These are phyloP conservation scores for Torulaspora delbrueckii DNA, from an alignment of 805 yeast species.

Conservation along the genomic window DNA sequence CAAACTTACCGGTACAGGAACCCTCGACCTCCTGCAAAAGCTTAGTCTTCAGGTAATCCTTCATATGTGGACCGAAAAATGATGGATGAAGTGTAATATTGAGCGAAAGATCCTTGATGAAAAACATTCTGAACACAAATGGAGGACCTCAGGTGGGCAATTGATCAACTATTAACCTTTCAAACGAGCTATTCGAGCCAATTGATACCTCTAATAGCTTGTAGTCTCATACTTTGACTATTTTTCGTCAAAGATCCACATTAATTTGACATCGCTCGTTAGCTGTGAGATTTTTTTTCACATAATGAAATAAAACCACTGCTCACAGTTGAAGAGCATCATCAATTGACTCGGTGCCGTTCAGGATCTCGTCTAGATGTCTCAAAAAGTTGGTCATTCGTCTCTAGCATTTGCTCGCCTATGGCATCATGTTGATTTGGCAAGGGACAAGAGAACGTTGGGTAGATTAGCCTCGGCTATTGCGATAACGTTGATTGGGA, in stretches of 20 bases:
- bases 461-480: slow-evolving; percentile 91
- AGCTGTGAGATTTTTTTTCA: neutral
- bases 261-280: neutral
- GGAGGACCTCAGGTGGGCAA: neutral
- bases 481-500: slow-evolving; percentile 88
- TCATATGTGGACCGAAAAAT: slow-evolving; percentile 96
- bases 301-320: neutral
- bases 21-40: slow-evolving; percentile 95
- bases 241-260: neutral
- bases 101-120: slow-evolving; percentile 79
- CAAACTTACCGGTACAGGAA: slow-evolving; percentile 97
- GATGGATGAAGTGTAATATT: slow-evolving; percentile 95
- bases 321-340: neutral
- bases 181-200: neutral
- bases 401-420: slow-evolving; percentile 74
- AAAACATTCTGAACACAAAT: slow-evolving; percentile 34
- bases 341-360: too few species aligned
- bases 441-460: slow-evolving; percentile 74
- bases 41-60: slow-evolving; percentile 83
- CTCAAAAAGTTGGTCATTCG: slow-evolving; percentile 42
- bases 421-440: slow-evolving; percentile 95
- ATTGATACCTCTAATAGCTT: neutral
- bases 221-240: neutral
- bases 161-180: neutral
- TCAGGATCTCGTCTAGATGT: slow-evolving; percentile 20